Conservation (phyloP, 768 basidiomycete species). For the Obba rivulosa region DNA sequence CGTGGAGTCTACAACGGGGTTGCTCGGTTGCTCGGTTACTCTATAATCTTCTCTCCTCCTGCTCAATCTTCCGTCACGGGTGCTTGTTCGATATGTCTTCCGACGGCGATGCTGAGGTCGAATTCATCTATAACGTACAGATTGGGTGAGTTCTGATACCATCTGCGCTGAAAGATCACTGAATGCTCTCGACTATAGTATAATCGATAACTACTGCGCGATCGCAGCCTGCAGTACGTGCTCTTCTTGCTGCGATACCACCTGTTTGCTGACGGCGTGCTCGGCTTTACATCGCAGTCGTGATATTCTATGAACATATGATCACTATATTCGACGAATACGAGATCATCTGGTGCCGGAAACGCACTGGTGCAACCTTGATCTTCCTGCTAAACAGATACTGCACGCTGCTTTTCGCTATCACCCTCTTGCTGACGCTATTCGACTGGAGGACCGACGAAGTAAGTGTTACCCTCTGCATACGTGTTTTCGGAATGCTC, state of each 20-base stretch:
- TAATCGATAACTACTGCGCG: constrained; percentile 1
- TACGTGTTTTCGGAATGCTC: no score
- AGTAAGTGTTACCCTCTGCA: no score
- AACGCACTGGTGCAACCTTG: constrained; percentile 6
- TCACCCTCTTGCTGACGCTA: not conserved
- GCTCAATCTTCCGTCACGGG: no score
- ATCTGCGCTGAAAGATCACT: not conserved
- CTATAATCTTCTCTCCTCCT: no score
- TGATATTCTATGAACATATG: constrained; percentile 10
- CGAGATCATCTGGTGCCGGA: constrained; percentile 10
- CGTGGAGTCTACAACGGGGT: no score
- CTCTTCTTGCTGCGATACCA: not conserved
- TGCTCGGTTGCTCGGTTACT: no score
- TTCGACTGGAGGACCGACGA: no score
- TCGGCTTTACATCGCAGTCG: not conserved
- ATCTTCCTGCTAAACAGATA: constrained; percentile 12
- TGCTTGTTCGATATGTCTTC: no score
- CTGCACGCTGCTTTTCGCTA: not conserved
- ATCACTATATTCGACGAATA: constrained; percentile 8
- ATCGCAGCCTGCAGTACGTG: not conserved
- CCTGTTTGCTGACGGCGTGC: not conserved
- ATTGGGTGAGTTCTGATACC: not conserved
- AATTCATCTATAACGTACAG: not conserved
- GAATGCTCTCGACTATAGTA: not conserved
- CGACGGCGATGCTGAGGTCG: not conserved